phyloP scores from a whole-genome alignment of 495 filamentous ascomycete genomes.

The Cairneyella variabilis region DNA sequence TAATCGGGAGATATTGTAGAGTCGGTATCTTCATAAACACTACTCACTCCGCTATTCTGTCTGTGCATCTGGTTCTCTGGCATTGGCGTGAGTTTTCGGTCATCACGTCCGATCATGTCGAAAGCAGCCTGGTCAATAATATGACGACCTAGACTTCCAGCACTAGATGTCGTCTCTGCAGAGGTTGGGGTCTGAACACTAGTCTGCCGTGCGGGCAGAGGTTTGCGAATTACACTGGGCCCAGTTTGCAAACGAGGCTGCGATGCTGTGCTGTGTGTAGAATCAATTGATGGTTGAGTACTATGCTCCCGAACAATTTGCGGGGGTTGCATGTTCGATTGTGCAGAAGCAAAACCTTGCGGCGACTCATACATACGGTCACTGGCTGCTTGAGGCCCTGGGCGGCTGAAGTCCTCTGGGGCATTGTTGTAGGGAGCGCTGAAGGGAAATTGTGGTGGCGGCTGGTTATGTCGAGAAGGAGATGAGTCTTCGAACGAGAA shows the following conservation, averaged over 20 bases:
- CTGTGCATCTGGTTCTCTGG: slow-evolving; percentile 23
- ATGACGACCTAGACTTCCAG: slow-evolving; percentile 59
- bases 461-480: slow-evolving; percentile 12
- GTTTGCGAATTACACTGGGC: slow-evolving; percentile 57
- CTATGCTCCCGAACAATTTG: slow-evolving; percentile 4
- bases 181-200: slow-evolving; percentile 32
- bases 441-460: slow-evolving; percentile 8
- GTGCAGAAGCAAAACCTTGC: slow-evolving; percentile 4
- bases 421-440: slow-evolving; percentile 1
- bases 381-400: not conserved
- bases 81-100: not conserved
- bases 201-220: slow-evolving; percentile 49
- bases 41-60: slow-evolving; percentile 35
- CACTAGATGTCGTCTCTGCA: slow-evolving; percentile 43
- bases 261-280: slow-evolving; percentile 10
- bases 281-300: slow-evolving; percentile 16
- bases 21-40: slow-evolving; percentile 43
- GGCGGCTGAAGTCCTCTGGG: not conserved
- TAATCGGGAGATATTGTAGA: slow-evolving; percentile 53
- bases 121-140: slow-evolving; percentile 64
- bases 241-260: slow-evolving; percentile 39
- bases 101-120: slow-evolving; percentile 35
- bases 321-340: not conserved
- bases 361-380: slow-evolving; percentile 13
- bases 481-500: slow-evolving; percentile 25